Conservation (phyloP, 176 grass and related monocot genomes). For the Avena insularis region DNA sequence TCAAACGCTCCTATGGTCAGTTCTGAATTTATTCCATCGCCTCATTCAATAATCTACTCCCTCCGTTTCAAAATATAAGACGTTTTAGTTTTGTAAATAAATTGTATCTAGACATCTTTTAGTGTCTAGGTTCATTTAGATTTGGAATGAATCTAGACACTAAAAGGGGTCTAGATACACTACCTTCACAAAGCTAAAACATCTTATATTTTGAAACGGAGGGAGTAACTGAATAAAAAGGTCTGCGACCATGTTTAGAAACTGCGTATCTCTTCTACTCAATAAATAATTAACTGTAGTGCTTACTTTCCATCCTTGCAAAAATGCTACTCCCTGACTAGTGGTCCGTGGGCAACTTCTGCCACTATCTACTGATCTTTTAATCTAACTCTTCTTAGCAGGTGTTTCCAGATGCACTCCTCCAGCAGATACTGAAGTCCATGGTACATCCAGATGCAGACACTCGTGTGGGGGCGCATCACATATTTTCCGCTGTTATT, state of each 20-base stretch:
- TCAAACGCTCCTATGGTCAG: constrained; percentile 60
- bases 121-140: no score
- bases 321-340: constrained; percentile 25
- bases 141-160: no score
- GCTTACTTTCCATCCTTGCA: neutral
- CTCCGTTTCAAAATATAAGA: no score
- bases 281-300: neutral
- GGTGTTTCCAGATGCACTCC: constrained; percentile 94
- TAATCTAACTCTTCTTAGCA: constrained; percentile 43
- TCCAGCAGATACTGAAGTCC: constrained; percentile 82
- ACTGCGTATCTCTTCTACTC: neutral
- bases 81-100: no score
- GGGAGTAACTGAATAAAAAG: constrained; percentile 8
- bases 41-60: neutral
- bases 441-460: constrained; percentile 95
- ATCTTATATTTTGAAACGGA: no score
- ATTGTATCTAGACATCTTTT: no score
- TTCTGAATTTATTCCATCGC: constrained; percentile 43
- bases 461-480: constrained; percentile 88
- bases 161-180: no score
- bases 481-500: constrained; percentile 84
- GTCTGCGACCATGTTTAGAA: neutral
- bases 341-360: neutral
- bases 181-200: no score
- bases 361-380: neutral